Evolutionary conservation across 371 early-diverging fungal genomes (phyloP), one percentile per base, ranked within the genome.

Genomic region (Rhizopus microsporus): DNA sequence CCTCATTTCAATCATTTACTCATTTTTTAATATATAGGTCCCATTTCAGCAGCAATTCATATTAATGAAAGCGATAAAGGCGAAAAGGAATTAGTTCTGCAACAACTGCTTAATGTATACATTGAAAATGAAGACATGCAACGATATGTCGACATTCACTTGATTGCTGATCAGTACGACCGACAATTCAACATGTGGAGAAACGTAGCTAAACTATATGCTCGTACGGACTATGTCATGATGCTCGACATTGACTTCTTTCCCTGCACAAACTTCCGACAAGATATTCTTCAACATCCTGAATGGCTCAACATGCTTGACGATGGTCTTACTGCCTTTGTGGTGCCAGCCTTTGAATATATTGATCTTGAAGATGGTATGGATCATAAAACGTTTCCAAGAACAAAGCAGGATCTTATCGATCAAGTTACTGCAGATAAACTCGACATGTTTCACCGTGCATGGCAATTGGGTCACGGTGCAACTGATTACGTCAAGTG

Each of bases 131-230:
- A 78, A 32, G 74, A 77, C 34, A 75, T 88, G 71, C 68, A 72
- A 54, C 63, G 74, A 34, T 84, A 75, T 59, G 85, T 87, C 9
- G 88, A 88, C 63, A 69, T 85, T 9, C 88, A 88, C 65, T 64
- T 88, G 7, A 73, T 88, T 16, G 64, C 83, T 1, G 88, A 88
- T 60, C 77, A 70, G 50, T 88, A 80, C 67, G 83, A 84, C 33
- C 75, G 88, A 30, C 87, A 88, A 59, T 88, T 88, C 71, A 88
- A 88, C 48, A 76, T 83, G 82, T 88, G 88, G 88, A 76, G 88
- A 16, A 88, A 88, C 49, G 78, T 88, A 8, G 88, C 88, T 44
- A 75, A 84, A 50, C 72, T 88, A 54, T 88, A 87, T 74, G 81
- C 87, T 3, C 78, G 85, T 5, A 80, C 87, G 13, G 82, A 87